Evolutionary conservation across 305 asterid genomes (phyloP).

Genomic region (Fraxinus latifolia): DNA sequence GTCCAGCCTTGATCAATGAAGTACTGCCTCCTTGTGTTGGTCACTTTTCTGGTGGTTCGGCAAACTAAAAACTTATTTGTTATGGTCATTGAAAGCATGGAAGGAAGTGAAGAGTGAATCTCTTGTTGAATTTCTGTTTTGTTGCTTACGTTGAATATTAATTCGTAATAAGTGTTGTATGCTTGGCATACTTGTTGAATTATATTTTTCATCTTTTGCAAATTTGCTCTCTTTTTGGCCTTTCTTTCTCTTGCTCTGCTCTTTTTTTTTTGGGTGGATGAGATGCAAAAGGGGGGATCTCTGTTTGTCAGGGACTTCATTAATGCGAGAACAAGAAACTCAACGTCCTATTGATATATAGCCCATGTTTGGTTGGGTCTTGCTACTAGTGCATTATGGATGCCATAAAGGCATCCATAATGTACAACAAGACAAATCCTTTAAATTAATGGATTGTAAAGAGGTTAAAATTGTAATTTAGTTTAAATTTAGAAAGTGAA

Average conservation of each 20-base stretch:
- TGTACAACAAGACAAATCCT: no score
- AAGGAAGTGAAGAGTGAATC: slow-evolving; percentile 14
- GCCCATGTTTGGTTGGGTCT: not conserved
- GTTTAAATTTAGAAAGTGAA: not conserved
- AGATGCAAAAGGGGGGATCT: not conserved
- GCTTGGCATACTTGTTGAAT: slow-evolving; percentile 23
- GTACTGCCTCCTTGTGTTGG: not conserved
- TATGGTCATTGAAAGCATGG: slow-evolving; percentile 5
- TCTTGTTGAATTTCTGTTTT: slow-evolving; percentile 14
- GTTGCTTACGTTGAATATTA: slow-evolving; percentile 4
- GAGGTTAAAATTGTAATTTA: not conserved
- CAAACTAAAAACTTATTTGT: slow-evolving; percentile 14
- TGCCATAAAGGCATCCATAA: no score
- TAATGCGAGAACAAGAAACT: not conserved
- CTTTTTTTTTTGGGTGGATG: not conserved
- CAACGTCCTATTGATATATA: not conserved
- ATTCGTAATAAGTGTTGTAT: slow-evolving; percentile 25
- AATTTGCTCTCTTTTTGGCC: not conserved
- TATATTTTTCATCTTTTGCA: not conserved
- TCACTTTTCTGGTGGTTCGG: not conserved
- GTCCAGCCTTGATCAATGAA: slow-evolving; percentile 46
- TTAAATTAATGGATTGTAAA: not conserved
- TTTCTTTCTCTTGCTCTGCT: not conserved
- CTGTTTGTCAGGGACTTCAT: not conserved
- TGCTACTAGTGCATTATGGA: no score